Conservation (phyloP, 2,329 filamentous ascomycete species). For the Ophiocordyceps camponoti-floridani region DNA sequence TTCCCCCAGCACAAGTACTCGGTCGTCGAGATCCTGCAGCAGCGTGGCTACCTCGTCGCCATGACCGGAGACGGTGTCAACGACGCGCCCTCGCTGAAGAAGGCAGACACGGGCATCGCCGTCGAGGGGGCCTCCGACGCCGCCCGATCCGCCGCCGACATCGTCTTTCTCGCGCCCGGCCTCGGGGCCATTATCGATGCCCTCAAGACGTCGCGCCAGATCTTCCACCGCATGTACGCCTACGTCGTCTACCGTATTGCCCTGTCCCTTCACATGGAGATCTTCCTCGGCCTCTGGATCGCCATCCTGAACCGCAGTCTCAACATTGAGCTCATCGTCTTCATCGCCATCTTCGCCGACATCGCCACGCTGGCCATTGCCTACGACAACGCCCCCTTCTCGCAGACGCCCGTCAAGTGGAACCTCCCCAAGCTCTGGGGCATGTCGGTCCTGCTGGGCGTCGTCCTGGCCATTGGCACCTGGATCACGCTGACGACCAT, state of each 20-base stretch:
- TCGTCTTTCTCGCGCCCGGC: constrained; percentile 83
- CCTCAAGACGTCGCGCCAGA: constrained; percentile 81
- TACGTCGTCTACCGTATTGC: constrained; percentile 94
- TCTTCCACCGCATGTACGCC: constrained; percentile 93
- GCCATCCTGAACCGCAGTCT: constrained; percentile 70
- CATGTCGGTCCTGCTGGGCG: constrained; percentile 69
- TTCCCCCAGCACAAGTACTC: constrained; percentile 94
- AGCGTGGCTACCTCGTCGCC: constrained; percentile 82
- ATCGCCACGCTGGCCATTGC: constrained; percentile 83
- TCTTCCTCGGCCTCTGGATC: constrained; percentile 85
- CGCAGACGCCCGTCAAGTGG: constrained; percentile 80
- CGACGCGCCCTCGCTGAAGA: constrained; percentile 82
- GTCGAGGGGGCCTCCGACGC: constrained; percentile 86
- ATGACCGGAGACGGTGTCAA: constrained; percentile 97
- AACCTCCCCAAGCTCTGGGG: constrained; percentile 89
- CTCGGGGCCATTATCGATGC: constrained; percentile 86
- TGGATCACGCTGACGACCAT: constrained; percentile 86
- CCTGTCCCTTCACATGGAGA: constrained; percentile 75
- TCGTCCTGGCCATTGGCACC: constrained; percentile 65
- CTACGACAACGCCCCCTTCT: constrained; percentile 84
- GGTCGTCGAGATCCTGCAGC: constrained; percentile 82
- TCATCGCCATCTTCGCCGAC: constrained; percentile 89
- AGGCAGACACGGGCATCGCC: constrained; percentile 91
- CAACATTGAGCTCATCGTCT: constrained; percentile 76
- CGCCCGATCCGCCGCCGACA: constrained; percentile 79